Percentiles rank a stretch among this genome's conserved stretches.
Evolutionary conservation across 1,284 basidiomycete species (phyloP).

Genomic region (Gomphus sp.): DNA sequence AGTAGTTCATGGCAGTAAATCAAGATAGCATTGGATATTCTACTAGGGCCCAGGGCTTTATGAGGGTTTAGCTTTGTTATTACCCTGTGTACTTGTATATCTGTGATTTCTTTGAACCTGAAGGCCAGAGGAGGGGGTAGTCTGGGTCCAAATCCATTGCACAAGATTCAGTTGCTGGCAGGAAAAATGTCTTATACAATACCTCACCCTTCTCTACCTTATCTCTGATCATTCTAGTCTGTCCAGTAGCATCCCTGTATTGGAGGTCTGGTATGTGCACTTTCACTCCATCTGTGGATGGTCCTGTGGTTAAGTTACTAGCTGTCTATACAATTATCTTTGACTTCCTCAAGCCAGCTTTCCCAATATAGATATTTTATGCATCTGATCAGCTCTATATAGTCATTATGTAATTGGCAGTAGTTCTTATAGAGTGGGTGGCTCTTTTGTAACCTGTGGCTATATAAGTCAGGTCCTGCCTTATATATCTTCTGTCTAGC

Average conservation of each 20-base stretch:
- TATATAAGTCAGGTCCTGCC: neutral
- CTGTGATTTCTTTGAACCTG: conserved; percentile 15
- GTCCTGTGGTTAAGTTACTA: conserved; percentile 20
- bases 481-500: neutral
- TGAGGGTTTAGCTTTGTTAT: conserved; percentile 17
- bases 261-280: conserved; percentile 23
- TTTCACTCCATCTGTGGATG: conserved; percentile 22
- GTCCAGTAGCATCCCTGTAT: conserved; percentile 1
- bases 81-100: conserved; percentile 15
- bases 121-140: conserved; percentile 14
- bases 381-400: conserved; percentile 20
- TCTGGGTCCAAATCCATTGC: too few relatives aligned
- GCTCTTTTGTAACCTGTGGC: neutral
- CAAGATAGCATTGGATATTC: conserved; percentile 27
- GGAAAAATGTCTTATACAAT: conserved; percentile 25
- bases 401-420: conserved; percentile 17
- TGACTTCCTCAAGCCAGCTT: conserved; percentile 23
- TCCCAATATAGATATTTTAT: conserved; percentile 27
- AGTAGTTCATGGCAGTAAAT: conserved; percentile 20
- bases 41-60: conserved; percentile 29
- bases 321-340: conserved; percentile 24
- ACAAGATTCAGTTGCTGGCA: neutral
- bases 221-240: neutral
- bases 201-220: conserved; percentile 22
- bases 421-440: conserved; percentile 20